These are phyloP conservation scores for Alternaria solani DNA, from an alignment of 2,329 filamentous ascomycete species.

Conservation along the genomic window DNA sequence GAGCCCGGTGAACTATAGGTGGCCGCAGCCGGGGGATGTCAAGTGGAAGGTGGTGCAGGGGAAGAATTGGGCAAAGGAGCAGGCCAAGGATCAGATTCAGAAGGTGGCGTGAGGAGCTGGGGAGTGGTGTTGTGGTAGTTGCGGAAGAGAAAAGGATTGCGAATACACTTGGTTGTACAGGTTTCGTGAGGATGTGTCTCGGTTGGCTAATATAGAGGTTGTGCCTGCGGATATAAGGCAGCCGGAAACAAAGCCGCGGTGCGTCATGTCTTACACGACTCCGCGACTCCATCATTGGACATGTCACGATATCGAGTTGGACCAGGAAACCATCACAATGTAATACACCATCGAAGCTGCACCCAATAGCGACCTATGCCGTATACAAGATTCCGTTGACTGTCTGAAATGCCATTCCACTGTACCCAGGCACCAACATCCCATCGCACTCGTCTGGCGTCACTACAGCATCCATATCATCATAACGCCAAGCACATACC, in stretches of 20 bases:
- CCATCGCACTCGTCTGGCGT: background rate
- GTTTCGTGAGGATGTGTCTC: too few relatives aligned
- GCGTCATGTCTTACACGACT: background rate
- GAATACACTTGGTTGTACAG: too few relatives aligned
- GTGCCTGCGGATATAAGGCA: background rate
- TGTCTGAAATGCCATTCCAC: background rate
- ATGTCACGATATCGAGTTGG: background rate
- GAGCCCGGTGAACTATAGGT: slow-evolving; percentile 42
- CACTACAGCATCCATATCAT: background rate
- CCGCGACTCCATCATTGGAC: background rate
- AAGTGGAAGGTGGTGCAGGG: slow-evolving; percentile 25
- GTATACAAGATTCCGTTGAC: background rate
- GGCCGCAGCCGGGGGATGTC: slow-evolving; percentile 36
- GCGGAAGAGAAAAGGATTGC: too few relatives aligned
- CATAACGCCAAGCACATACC: background rate
- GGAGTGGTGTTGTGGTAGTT: background rate
- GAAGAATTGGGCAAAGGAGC: slow-evolving; percentile 26
- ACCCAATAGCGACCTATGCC: background rate
- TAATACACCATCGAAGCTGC: background rate
- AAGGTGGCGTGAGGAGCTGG: slow-evolving; percentile 8
- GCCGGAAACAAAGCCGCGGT: background rate
- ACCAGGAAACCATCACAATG: background rate
- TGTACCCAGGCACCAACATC: background rate
- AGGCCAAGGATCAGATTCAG: slow-evolving; percentile 27
- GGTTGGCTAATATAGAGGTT: slow-evolving; percentile 6